Conservation (phyloP, 2,329 filamentous ascomycete genomes). For the Lachnellula occidentalis region DNA sequence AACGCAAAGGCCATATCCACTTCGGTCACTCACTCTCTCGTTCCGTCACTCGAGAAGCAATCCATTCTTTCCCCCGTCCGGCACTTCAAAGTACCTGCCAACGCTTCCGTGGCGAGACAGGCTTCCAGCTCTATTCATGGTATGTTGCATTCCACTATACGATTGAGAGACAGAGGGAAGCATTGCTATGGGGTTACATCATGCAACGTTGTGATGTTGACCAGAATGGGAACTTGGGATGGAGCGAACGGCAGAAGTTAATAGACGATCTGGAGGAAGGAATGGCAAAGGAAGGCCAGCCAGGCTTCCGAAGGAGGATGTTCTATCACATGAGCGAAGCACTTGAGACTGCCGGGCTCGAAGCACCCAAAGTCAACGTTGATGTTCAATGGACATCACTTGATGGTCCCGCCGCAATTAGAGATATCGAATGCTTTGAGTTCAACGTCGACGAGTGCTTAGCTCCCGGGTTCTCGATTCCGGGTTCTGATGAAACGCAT, state of each 20-base stretch:
- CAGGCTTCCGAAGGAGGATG: conserved; percentile 33
- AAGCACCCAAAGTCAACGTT: conserved; percentile 36
- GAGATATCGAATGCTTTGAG: conserved; percentile 36
- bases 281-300: conserved; percentile 30
- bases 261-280: conserved; percentile 35
- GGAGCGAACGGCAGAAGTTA: conserved; percentile 35
- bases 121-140: conserved; percentile 40
- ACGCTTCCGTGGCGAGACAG: conserved; percentile 38
- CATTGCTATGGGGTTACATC: conserved; percentile 39
- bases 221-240: conserved; percentile 36
- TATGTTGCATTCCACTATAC: conserved; percentile 39
- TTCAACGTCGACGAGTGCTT: conserved; percentile 39
- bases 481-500: conserved; percentile 31
- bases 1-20: conserved; percentile 39
- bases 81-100: conserved; percentile 36
- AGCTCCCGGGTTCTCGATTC: conserved; percentile 36
- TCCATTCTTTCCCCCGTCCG: conserved; percentile 37
- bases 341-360: conserved; percentile 35
- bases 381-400: conserved; percentile 39
- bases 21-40: conserved; percentile 39
- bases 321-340: conserved; percentile 34
- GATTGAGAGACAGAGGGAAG: conserved; percentile 39
- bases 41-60: conserved; percentile 35
- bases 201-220: conserved; percentile 36
- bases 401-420: conserved; percentile 37